A percentile compares a stretch with the other conserved stretches of the same genome.
phyloP scores from a whole-genome alignment of 148 eudicot species.

The Fagopyrum homotropicum region DNA sequence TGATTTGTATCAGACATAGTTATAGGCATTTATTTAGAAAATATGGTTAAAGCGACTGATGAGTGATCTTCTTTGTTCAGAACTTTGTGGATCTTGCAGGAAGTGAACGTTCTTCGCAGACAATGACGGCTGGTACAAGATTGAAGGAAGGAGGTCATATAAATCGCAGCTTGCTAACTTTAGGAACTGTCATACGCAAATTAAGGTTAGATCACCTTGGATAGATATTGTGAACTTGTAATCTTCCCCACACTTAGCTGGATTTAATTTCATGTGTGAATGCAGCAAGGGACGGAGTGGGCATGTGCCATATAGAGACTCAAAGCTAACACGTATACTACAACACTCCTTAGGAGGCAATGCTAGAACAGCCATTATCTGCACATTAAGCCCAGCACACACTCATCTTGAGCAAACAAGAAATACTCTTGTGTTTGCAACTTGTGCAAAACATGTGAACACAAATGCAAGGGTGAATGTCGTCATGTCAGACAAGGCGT shows the following conservation, averaged over 20 bases:
- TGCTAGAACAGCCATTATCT: conserved; percentile 92
- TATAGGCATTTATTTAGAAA: too few species aligned
- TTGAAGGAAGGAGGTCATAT: conserved; percentile 95
- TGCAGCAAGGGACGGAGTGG: conserved; percentile 80
- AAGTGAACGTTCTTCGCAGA: conserved; percentile 96
- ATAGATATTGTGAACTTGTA: too few species aligned
- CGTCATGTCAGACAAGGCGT: conserved; percentile 91
- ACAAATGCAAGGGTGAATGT: conserved; percentile 83
- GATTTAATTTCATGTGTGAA: neutral
- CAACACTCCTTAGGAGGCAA: conserved; percentile 95
- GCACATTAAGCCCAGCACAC: conserved; percentile 94
- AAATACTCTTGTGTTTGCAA: conserved; percentile 85
- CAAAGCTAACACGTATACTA: conserved; percentile 96
- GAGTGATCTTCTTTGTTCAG: conserved; percentile 28
- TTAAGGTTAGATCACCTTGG: conserved; percentile 43
- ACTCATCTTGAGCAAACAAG: conserved; percentile 85
- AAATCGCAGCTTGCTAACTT: conserved; percentile 76
- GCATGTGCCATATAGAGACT: conserved; percentile 87
- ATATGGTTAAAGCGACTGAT: neutral
- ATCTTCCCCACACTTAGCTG: neutral
- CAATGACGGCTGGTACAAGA: conserved; percentile 62
- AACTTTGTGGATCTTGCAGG: conserved; percentile 98
- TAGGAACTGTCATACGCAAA: conserved; percentile 84
- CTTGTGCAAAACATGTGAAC: conserved; percentile 80
- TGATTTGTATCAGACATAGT: too few species aligned